phyloP scores from a whole-genome alignment of 2,329 filamentous ascomycete genomes.

The Penicillium sp. region DNA sequence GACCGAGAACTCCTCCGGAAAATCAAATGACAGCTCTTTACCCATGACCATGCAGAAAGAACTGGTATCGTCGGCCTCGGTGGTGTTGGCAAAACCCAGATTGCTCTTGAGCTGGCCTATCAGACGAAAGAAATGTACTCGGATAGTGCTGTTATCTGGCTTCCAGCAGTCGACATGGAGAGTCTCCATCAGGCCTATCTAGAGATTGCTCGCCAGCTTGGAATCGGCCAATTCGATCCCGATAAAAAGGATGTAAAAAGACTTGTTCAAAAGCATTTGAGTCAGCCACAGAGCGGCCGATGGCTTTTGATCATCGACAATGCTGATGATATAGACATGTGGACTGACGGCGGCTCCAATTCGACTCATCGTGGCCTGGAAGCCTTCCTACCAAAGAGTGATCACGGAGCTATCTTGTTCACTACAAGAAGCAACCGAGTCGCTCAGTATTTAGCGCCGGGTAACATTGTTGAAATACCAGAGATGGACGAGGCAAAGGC shows the following conservation, averaged over 20 bases:
- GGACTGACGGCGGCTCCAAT: slow-evolving; percentile 3
- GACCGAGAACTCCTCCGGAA: slow-evolving; percentile 18
- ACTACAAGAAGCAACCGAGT: slow-evolving; percentile 34
- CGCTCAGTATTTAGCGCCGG: slow-evolving; percentile 23
- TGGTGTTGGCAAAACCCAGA: slow-evolving; percentile 35
- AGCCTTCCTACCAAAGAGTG: slow-evolving; percentile 24
- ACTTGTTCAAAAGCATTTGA: slow-evolving; percentile 22
- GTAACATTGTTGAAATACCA: slow-evolving; percentile 23
- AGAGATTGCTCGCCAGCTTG: slow-evolving; percentile 23
- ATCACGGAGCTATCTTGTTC: slow-evolving; percentile 34
- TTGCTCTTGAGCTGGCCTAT: slow-evolving; percentile 34
- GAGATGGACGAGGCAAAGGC: slow-evolving; percentile 24
- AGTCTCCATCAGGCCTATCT: slow-evolving; percentile 32
- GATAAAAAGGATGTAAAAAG: slow-evolving; percentile 15
- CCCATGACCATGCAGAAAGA: slow-evolving; percentile 1
- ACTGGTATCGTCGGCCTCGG: slow-evolving; percentile 24
- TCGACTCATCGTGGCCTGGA: neutral
- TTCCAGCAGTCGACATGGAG: slow-evolving; percentile 29
- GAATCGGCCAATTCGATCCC: neutral
- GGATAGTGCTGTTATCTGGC: slow-evolving; percentile 34
- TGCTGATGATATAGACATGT: slow-evolving; percentile 33
- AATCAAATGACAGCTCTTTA: slow-evolving; percentile 17
- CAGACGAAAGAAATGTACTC: slow-evolving; percentile 22
- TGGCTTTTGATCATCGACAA: slow-evolving; percentile 40
- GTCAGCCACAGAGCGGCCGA: slow-evolving; percentile 9